phyloP scores from a whole-genome alignment of 75 land plant species.

The Isoetes taiwanensis region DNA sequence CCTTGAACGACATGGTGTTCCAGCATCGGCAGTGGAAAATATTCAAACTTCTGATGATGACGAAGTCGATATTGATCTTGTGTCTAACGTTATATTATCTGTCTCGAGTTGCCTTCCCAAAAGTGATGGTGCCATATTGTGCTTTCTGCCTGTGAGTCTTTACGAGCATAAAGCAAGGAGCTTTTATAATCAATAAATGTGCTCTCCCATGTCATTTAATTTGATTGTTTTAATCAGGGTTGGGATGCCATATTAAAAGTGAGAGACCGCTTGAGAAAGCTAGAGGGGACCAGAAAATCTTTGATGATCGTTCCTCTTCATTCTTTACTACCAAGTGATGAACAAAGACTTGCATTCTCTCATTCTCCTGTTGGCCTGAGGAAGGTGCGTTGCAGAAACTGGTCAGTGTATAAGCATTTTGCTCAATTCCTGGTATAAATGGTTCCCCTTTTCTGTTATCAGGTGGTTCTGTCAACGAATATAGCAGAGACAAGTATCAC shows the following conservation, averaged over 20 bases:
- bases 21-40: not conserved
- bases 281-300: slow-evolving; percentile 1
- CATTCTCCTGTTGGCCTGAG: slow-evolving; percentile 16
- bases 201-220: too few relatives aligned
- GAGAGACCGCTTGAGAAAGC: slow-evolving; percentile 15
- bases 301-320: slow-evolving; percentile 18
- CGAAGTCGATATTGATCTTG: slow-evolving; percentile 18
- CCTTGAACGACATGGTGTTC: slow-evolving; percentile 12
- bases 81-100: slow-evolving; percentile 10
- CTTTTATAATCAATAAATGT: not conserved
- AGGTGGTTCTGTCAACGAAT: slow-evolving; percentile 26
- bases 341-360: slow-evolving; percentile 20
- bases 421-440: too few relatives aligned
- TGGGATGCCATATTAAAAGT: slow-evolving; percentile 17
- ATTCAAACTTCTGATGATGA: slow-evolving; percentile 16
- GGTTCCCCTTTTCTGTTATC: not conserved
- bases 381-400: slow-evolving; percentile 11
- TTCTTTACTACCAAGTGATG: slow-evolving; percentile 20
- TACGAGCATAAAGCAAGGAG: too few relatives aligned
- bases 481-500: slow-evolving; percentile 33
- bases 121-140: slow-evolving; percentile 20
- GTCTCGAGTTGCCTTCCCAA: slow-evolving; percentile 10
- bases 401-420: too few relatives aligned
- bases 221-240: too few relatives aligned
- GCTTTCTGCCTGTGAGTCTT: slow-evolving; percentile 19